Conservation (phyloP, 2,329 filamentous ascomycete genomes). For the Geosmithia putterillii region DNA sequence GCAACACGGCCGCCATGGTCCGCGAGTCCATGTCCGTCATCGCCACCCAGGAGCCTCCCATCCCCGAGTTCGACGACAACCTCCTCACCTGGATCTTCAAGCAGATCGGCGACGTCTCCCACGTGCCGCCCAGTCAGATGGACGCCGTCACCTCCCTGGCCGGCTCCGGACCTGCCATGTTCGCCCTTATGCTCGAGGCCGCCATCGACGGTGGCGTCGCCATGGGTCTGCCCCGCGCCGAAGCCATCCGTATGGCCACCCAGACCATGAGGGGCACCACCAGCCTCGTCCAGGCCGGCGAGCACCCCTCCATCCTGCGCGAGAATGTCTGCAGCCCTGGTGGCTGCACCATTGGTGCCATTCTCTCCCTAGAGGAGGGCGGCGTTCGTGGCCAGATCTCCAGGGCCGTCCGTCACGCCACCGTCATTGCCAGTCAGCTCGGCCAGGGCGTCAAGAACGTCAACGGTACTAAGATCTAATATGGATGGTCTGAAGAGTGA, state of each 20-base stretch:
- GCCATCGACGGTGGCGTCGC: conserved; percentile 67
- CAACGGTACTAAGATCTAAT: conserved; percentile 17
- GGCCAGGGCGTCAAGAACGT: conserved; percentile 24
- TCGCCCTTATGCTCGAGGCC: conserved; percentile 62
- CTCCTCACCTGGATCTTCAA: conserved; percentile 69
- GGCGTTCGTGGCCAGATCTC: conserved; percentile 54
- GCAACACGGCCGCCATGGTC: conserved; percentile 71
- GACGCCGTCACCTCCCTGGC: conserved; percentile 63
- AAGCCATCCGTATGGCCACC: conserved; percentile 66
- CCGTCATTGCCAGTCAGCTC: conserved; percentile 55
- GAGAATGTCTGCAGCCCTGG: conserved; percentile 71
- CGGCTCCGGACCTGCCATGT: conserved; percentile 65
- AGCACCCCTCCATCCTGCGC: conserved; percentile 62
- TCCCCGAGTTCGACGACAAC: conserved; percentile 36
- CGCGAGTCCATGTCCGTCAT: conserved; percentile 77
- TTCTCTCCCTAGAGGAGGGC: conserved; percentile 64
- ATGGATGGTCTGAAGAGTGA: background rate
- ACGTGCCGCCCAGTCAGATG: conserved; percentile 55
- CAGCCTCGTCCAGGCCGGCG: conserved; percentile 54
- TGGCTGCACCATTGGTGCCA: conserved; percentile 64
- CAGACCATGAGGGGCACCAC: conserved; percentile 69
- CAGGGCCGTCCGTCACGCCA: conserved; percentile 58
- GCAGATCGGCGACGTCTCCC: conserved; percentile 58
- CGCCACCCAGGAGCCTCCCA: conserved; percentile 45
- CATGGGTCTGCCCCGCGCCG: conserved; percentile 61